phyloP scores from a whole-genome alignment of 139 green algal genomes.

The Chlorella sp. region DNA sequence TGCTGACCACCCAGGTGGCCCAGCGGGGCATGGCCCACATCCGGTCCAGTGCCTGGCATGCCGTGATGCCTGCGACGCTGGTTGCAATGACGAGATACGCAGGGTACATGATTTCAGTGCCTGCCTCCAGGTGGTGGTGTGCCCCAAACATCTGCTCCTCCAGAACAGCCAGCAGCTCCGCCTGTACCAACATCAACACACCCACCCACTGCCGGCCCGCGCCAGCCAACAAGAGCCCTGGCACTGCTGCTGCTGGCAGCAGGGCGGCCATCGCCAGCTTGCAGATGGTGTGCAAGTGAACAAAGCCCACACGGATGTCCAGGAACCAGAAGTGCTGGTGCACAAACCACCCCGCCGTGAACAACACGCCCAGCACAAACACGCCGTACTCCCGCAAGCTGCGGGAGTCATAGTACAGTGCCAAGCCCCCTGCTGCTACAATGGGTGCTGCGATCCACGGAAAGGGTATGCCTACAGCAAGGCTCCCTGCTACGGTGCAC shows the following conservation, averaged over 20 bases:
- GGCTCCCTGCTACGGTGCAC: slow-evolving; percentile 39
- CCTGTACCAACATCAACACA: slow-evolving; percentile 43
- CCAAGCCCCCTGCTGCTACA: slow-evolving; percentile 64
- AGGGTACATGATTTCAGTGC: slow-evolving; percentile 13
- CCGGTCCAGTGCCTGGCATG: slow-evolving; percentile 26
- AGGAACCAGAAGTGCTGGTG: slow-evolving; percentile 76
- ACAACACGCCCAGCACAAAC: slow-evolving; percentile 57
- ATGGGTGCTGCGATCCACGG: slow-evolving; percentile 74
- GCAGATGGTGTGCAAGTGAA: slow-evolving; percentile 65
- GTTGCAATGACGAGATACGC: slow-evolving; percentile 78
- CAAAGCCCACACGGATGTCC: slow-evolving; percentile 52
- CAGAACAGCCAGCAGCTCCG: slow-evolving; percentile 56
- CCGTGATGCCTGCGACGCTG: slow-evolving; percentile 52
- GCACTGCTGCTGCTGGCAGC: slow-evolving; percentile 61
- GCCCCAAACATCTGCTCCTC: slow-evolving; percentile 66
- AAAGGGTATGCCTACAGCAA: slow-evolving; percentile 70
- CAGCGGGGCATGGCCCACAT: slow-evolving; percentile 13
- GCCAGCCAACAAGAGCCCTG: slow-evolving; percentile 48
- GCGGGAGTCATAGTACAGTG: slow-evolving; percentile 72
- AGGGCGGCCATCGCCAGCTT: slow-evolving; percentile 56
- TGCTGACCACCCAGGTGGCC: slow-evolving; percentile 44
- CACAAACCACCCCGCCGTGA: slow-evolving; percentile 39
- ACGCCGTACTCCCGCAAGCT: slow-evolving; percentile 69
- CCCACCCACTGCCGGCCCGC: background rate
- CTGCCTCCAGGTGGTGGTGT: slow-evolving; percentile 27